phyloP scores from a whole-genome alignment of 495 filamentous ascomycete genomes.

The Penicillium crystallinum region DNA sequence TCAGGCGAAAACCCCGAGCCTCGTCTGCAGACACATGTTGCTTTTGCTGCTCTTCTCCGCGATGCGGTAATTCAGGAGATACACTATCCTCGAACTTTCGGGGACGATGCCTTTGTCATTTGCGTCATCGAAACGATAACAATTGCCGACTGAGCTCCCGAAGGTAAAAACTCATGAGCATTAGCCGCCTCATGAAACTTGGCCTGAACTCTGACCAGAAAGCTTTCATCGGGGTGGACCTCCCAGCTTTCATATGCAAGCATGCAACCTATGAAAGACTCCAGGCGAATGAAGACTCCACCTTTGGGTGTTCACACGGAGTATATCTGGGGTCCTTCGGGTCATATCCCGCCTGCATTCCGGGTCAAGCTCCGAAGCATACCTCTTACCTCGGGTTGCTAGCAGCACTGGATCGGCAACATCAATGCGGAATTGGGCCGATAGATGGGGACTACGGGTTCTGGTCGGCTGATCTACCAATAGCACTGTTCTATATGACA shows the following conservation, averaged over 20 bases:
- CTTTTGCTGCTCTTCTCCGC: too few relatives aligned
- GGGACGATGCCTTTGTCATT: too few relatives aligned
- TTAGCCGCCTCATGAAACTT: too few relatives aligned
- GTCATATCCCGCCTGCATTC: constrained; percentile 1
- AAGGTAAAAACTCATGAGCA: not conserved
- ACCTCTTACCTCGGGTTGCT: constrained; percentile 10
- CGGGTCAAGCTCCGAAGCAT: constrained; percentile 11
- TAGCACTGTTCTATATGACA: not conserved
- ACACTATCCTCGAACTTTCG: too few relatives aligned
- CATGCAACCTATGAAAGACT: not conserved
- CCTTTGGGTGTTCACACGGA: not conserved
- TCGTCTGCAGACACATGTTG: too few relatives aligned
- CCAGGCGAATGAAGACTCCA: not conserved
- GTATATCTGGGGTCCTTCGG: constrained; percentile 2
- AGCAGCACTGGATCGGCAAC: not conserved
- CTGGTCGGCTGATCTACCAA: not conserved
- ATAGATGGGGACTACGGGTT: not conserved
- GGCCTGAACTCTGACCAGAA: too few relatives aligned
- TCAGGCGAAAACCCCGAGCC: too few relatives aligned
- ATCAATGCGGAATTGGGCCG: not conserved
- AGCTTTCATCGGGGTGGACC: too few relatives aligned
- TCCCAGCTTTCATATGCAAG: too few relatives aligned
- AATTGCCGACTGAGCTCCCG: not conserved
- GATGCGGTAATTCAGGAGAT: too few relatives aligned
- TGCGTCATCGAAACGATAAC: not conserved